phyloP scores from a whole-genome alignment of 176 grass and related monocot species.

The Neostapfia colusana region DNA sequence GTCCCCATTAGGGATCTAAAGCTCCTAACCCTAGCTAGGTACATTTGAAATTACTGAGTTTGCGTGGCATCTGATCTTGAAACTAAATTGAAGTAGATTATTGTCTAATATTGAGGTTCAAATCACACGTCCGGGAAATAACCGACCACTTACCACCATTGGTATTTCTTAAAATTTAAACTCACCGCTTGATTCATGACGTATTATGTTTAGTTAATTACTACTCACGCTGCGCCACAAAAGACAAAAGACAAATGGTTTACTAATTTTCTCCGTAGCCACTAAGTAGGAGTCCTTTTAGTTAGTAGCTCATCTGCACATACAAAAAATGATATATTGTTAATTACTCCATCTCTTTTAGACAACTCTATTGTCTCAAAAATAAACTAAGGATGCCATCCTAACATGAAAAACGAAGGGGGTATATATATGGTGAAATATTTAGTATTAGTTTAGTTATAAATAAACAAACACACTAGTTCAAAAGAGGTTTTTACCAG shows the following conservation, averaged over 20 bases:
- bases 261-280: neutral
- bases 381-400: neutral
- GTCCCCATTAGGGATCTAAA: slow-evolving; percentile 45
- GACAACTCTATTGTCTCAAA: neutral
- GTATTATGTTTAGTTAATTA: neutral
- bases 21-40: neutral
- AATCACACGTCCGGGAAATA: neutral
- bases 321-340: neutral
- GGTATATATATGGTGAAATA: neutral
- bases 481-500: too few species aligned
- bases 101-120: neutral
- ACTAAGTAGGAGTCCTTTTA: neutral
- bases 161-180: neutral
- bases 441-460: neutral
- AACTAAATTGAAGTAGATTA: slow-evolving; percentile 14
- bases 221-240: neutral
- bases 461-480: slow-evolving; percentile 21
- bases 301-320: neutral
- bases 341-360: too few species aligned
- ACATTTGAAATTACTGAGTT: slow-evolving; percentile 56
- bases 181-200: neutral
- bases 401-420: neutral
- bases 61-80: slow-evolving; percentile 37
- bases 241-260: neutral
- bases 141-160: neutral